These are phyloP conservation scores for Canna indica DNA, from an alignment of 176 grass and related monocot genomes.

Conservation along the genomic window DNA sequence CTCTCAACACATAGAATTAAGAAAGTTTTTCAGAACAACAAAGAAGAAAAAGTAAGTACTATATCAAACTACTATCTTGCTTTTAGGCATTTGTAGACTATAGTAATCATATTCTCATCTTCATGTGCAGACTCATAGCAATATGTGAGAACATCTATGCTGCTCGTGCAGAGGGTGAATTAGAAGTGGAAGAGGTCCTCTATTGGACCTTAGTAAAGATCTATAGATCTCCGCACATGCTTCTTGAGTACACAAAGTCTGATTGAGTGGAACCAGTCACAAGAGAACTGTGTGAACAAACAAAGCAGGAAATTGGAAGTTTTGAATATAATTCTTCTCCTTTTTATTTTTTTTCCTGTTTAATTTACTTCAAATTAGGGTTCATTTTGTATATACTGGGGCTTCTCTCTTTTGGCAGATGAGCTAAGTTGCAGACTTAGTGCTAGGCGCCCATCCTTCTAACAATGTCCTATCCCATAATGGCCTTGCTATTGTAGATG, in stretches of 20 bases:
- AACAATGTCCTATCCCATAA: too few relatives aligned
- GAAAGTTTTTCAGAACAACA: background rate
- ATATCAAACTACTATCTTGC: too few relatives aligned
- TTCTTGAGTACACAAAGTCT: slow-evolving; percentile 83
- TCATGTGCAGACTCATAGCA: slow-evolving; percentile 61
- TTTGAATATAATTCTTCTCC: background rate
- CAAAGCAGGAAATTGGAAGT: background rate
- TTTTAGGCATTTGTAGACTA: too few relatives aligned
- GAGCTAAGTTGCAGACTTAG: background rate
- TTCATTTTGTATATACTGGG: background rate
- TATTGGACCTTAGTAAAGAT: slow-evolving; percentile 93
- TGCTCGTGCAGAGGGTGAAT: slow-evolving; percentile 80
- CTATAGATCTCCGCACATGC: slow-evolving; percentile 90
- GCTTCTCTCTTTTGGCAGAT: background rate
- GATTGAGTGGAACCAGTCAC: too few relatives aligned
- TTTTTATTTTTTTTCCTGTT: background rate
- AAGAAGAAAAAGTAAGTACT: too few relatives aligned
- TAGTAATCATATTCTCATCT: slow-evolving; percentile 9
- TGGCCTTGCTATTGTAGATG: background rate
- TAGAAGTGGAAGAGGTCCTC: slow-evolving; percentile 94
- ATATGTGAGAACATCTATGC: slow-evolving; percentile 97
- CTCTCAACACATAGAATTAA: background rate
- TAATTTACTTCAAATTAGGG: background rate
- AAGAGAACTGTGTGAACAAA: too few relatives aligned
- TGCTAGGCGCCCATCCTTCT: background rate